phyloP scores from a whole-genome alignment of 306 rosid species.

The Castanea mollissima region DNA sequence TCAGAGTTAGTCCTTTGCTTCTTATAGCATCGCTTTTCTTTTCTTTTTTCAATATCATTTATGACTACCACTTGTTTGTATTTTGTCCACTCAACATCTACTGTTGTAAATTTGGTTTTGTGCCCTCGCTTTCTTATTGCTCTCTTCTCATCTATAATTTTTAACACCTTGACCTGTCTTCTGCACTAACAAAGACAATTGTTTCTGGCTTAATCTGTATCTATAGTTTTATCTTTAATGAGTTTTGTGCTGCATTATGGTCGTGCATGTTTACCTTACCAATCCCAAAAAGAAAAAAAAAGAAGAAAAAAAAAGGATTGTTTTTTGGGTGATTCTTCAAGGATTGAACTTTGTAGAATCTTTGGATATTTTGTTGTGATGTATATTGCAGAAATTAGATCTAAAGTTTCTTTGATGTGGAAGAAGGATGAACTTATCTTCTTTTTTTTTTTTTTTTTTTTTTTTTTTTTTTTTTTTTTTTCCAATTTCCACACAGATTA shows the following conservation, averaged over 20 bases:
- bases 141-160: background rate
- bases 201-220: no score
- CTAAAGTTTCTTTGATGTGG: background rate
- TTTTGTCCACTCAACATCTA: background rate
- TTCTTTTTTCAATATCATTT: no score
- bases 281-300: no score
- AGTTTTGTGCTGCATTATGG: no score
- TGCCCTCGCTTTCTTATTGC: background rate
- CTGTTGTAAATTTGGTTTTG: background rate
- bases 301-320: no score
- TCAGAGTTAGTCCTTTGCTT: background rate
- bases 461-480: no score
- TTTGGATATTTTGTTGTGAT: background rate
- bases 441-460: background rate
- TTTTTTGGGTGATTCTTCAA: background rate
- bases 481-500: conserved; percentile 15
- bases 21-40: background rate
- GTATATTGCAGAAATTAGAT: background rate
- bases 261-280: no score
- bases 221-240: no score
- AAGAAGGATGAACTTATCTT: background rate
- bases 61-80: no score
- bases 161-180: no score
- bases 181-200: no score
- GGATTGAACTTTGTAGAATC: background rate